Conservation (phyloP, 495 filamentous ascomycete species). For the Xylaria flabelliformis region DNA sequence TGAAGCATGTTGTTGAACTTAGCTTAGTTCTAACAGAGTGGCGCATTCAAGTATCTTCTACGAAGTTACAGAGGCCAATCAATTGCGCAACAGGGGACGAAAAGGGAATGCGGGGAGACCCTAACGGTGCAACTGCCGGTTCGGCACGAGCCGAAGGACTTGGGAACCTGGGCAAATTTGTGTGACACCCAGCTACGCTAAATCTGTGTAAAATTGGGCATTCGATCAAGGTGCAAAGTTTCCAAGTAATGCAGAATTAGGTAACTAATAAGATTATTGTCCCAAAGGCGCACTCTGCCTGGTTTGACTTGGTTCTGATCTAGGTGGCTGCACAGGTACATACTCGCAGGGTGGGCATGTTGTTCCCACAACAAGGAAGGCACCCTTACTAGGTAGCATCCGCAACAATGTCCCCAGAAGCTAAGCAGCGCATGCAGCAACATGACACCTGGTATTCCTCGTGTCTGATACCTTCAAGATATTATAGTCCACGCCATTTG, state of each 20-base stretch:
- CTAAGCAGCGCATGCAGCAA: neutral
- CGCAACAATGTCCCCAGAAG: neutral
- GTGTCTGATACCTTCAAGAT: neutral
- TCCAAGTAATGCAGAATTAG: neutral
- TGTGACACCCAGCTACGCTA: neutral
- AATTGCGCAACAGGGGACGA: constrained; percentile 1
- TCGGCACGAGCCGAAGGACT: constrained; percentile 26
- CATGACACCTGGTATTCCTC: neutral
- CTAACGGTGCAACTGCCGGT: neutral
- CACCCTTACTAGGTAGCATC: neutral
- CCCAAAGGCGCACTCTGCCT: neutral
- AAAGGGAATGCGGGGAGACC: constrained; percentile 23
- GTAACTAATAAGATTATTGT: neutral
- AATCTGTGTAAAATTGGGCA: neutral
- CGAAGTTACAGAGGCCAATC: constrained; percentile 25
- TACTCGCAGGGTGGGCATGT: neutral
- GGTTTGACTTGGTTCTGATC: neutral
- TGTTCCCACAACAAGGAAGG: neutral
- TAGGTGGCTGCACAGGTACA: neutral
- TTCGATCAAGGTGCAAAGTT: neutral
- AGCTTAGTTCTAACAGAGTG: neutral
- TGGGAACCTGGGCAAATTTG: neutral
- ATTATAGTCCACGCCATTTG: neutral
- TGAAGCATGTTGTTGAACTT: constrained; percentile 19
- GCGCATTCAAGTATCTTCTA: neutral